phyloP scores from a whole-genome alignment of 106 monocot genomes.

The Acorus gramineus region DNA sequence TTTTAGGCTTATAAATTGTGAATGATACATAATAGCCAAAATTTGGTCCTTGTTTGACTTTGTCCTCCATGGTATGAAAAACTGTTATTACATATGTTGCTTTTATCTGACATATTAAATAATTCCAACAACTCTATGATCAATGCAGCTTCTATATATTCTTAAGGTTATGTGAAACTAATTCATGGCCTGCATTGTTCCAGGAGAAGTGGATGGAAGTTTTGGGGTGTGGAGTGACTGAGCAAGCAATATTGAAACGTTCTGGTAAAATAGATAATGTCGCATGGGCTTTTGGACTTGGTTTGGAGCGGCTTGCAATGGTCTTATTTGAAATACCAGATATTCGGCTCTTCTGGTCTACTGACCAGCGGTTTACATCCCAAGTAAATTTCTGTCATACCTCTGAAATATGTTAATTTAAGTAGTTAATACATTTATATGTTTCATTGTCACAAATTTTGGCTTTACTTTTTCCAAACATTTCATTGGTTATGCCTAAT shows the following conservation, averaged over 20 bases:
- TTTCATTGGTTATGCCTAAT: no score
- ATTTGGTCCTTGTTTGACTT: no score
- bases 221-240: constrained; percentile 95
- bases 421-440: neutral
- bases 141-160: neutral
- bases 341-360: constrained; percentile 94
- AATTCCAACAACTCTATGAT: no score
- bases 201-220: constrained; percentile 98
- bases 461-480: neutral
- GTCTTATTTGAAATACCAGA: constrained; percentile 97
- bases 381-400: neutral
- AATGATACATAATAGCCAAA: no score
- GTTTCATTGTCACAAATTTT: neutral
- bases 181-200: neutral
- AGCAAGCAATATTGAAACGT: constrained; percentile 75
- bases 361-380: constrained; percentile 58
- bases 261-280: constrained; percentile 61
- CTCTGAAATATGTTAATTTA: constrained; percentile 49
- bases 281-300: constrained; percentile 99
- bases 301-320: constrained; percentile 93
- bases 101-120: no score
- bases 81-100: no score
- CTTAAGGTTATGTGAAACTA: neutral
- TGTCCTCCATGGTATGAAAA: no score
- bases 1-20: no score